Evolutionary conservation across 192 early-diverging fungal species (phyloP).

Genomic region (Coemansia umbellata): DNA sequence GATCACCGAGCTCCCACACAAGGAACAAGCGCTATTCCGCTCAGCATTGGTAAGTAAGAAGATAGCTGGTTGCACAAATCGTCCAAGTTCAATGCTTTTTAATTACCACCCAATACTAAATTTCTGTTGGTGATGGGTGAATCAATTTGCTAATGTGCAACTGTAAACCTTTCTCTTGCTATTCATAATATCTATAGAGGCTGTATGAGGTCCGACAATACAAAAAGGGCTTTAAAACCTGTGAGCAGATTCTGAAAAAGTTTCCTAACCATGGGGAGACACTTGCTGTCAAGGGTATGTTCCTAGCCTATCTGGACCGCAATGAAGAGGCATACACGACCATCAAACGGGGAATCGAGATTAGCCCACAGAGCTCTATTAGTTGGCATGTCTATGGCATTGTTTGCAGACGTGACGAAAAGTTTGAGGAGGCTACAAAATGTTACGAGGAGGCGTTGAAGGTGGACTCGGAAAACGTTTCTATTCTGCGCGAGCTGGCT

Average conservation of each 20-base stretch:
- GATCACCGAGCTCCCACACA: conserved; percentile 46
- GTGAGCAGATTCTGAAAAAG: conserved; percentile 92
- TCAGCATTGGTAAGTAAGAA: conserved; percentile 40
- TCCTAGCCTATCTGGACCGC: conserved; percentile 83
- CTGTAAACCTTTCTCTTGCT: too few species aligned
- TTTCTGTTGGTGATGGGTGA: too few species aligned
- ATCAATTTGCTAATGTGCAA: background rate
- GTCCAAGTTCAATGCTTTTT: too few species aligned
- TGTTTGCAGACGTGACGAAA: conserved; percentile 85
- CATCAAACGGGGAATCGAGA: conserved; percentile 80
- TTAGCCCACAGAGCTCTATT: conserved; percentile 79
- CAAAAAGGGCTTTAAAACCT: conserved; percentile 87
- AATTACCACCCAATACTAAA: too few species aligned
- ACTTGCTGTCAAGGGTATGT: conserved; percentile 91
- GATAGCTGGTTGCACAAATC: too few species aligned
- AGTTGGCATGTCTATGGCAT: conserved; percentile 98
- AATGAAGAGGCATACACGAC: conserved; percentile 86
- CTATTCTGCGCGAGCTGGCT: conserved; percentile 88
- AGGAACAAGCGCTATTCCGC: conserved; percentile 49
- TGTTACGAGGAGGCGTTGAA: conserved; percentile 88
- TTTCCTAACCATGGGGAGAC: conserved; percentile 95
- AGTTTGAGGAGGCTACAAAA: conserved; percentile 88
- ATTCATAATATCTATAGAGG: conserved; percentile 67
- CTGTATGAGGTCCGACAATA: conserved; percentile 93
- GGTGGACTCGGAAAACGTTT: conserved; percentile 83